Base-by-base conservation (phyloP, 2,329 filamentous ascomycete species). In the Aspergillus versicolor region DNA sequence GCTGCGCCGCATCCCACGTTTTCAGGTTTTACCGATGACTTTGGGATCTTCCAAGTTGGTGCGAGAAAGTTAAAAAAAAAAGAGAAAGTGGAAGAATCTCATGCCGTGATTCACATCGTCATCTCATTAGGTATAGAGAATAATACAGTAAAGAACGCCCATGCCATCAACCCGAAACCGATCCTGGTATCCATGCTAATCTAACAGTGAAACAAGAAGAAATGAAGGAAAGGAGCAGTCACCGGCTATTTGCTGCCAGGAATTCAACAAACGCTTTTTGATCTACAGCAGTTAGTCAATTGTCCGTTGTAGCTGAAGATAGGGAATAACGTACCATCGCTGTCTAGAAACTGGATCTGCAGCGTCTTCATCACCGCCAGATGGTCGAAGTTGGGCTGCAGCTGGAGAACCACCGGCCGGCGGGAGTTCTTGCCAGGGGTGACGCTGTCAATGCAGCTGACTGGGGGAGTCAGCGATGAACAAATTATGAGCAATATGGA, bases 341-440 rank as follows among this genome's bases (percentile, higher is more conserved):
- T 68, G 42, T 77, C 73, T 21, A 77, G 65, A 56, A 77, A 77
- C 32, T 66, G 61, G 42, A 77, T 70, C 44, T 71, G 65, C 41
- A 77, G 47, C 38, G 61, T 67, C 55, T 70, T 73, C 73, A 77
- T 72, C 56, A 73, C 65, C 8, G 73, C 60, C n/a, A 77, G 61
- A 42, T 75, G 63, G 6, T 77, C 75, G 52, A 76, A 76, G 54
- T 76, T 77, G 3, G 74, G 73, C 44, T 69, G 67, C 4, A 77
- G 59, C 19, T 74, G 67, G 34, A 77, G 38, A n/a, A 67, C 52
- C 4, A 75, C 69, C 34, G 75, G 74, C 41, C 68, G 66, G 6
- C 73, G 72, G 15, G 67, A 55, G 59, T 76, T 77, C 56, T 77
- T 77, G 6, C 69, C 70, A 12, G 70, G 70, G 44, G 73, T 73